A percentile compares a stretch with the other conserved stretches of the same genome.
phyloP scores from a whole-genome alignment of 2,329 filamentous ascomycete genomes.

The Macrophomina tecta region DNA sequence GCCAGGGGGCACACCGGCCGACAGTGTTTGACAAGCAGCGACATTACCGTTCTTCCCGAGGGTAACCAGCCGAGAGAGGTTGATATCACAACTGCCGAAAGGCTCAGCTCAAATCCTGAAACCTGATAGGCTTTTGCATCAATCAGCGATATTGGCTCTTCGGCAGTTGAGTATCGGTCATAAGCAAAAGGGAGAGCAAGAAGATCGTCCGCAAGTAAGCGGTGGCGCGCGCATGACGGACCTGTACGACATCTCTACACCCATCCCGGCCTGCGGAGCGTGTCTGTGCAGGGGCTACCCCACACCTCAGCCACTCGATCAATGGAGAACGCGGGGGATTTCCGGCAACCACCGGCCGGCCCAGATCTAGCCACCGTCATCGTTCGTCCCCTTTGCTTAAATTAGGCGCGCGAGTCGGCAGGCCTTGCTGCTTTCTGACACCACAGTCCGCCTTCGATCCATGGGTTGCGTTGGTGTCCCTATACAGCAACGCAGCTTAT shows the following conservation, averaged over 20 bases:
- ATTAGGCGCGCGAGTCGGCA: background rate
- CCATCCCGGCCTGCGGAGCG: background rate
- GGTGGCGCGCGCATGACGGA: background rate
- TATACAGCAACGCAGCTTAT: background rate
- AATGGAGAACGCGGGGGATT: conserved; percentile 7
- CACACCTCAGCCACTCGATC: background rate
- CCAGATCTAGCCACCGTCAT: background rate
- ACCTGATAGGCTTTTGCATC: conserved; percentile 4
- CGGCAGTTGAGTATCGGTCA: conserved; percentile 26
- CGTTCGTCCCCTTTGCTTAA: background rate
- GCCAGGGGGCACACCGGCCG: background rate
- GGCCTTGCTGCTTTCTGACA: background rate
- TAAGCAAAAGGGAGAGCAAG: background rate
- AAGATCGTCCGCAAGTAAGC: background rate
- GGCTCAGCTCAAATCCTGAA: conserved; percentile 11
- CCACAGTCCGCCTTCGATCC: background rate
- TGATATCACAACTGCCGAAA: conserved; percentile 2
- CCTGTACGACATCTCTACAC: background rate
- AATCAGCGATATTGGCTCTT: background rate
- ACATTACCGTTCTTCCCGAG: conserved; percentile 12
- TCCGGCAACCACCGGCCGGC: background rate
- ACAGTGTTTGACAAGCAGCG: background rate
- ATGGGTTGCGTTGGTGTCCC: background rate
- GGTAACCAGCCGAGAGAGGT: background rate
- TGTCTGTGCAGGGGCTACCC: background rate